phyloP scores from a whole-genome alignment of 352 stramenopile species.

The Globisporangium rhizosaccharum region DNA sequence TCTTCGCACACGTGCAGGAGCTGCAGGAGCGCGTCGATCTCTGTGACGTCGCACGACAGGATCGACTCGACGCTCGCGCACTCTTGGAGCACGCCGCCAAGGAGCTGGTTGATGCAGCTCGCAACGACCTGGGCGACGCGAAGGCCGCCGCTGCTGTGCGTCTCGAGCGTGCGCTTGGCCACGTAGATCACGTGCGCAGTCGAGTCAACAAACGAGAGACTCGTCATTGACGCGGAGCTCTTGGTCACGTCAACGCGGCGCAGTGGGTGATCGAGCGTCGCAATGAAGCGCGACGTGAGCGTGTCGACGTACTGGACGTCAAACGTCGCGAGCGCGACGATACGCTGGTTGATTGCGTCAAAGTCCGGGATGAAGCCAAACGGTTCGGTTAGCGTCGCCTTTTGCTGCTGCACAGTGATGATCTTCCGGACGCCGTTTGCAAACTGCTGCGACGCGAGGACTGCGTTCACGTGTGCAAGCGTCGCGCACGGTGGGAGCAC shows the following conservation, averaged over 20 bases:
- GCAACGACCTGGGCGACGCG: slow-evolving; percentile 56
- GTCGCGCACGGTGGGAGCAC: slow-evolving; percentile 17
- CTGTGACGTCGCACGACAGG: slow-evolving; percentile 40
- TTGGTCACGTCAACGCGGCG: slow-evolving; percentile 64
- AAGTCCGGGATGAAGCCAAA: slow-evolving; percentile 50
- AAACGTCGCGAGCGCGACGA: slow-evolving; percentile 39
- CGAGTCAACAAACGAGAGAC: slow-evolving; percentile 59
- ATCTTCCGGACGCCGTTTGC: slow-evolving; percentile 52
- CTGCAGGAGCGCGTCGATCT: slow-evolving; percentile 43
- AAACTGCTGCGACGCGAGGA: slow-evolving; percentile 50
- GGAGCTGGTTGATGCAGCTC: slow-evolving; percentile 60
- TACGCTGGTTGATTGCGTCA: slow-evolving; percentile 53
- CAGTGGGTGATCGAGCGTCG: slow-evolving; percentile 38
- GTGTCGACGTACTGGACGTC: slow-evolving; percentile 44
- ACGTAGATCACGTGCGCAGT: slow-evolving; percentile 41
- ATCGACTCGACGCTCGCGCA: slow-evolving; percentile 61
- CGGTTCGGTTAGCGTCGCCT: slow-evolving; percentile 33
- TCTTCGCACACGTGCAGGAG: slow-evolving; percentile 70
- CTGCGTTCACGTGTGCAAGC: slow-evolving; percentile 44
- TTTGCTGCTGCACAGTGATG: slow-evolving; percentile 64
- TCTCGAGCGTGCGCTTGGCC: slow-evolving; percentile 30
- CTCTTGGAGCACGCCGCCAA: slow-evolving; percentile 57
- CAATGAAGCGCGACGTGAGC: slow-evolving; percentile 60
- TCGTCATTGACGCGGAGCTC: slow-evolving; percentile 27
- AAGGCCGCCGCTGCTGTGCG: slow-evolving; percentile 19